These are phyloP conservation scores for Pleurotus platypus DNA, from an alignment of 768 basidiomycete species.

Conservation along the genomic window DNA sequence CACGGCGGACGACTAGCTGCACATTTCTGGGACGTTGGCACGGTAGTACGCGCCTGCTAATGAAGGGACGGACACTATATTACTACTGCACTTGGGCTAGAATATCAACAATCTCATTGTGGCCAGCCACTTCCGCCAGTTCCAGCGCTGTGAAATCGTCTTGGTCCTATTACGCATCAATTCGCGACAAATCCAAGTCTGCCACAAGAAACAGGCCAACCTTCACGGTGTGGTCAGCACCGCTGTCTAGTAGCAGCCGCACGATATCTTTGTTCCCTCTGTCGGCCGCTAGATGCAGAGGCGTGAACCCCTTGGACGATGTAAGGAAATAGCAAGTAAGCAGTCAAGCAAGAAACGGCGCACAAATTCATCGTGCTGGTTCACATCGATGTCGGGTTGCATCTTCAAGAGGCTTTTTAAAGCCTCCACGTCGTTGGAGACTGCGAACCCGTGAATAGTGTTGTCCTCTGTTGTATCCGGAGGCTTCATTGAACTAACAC, in stretches of 20 bases:
- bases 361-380: constrained; percentile 74
- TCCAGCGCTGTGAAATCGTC: constrained; percentile 62
- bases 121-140: constrained; percentile 57
- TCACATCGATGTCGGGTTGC: constrained; percentile 42
- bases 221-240: constrained; percentile 63
- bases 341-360: constrained; percentile 20
- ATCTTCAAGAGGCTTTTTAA: constrained; percentile 41
- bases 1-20: no score
- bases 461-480: constrained; percentile 30
- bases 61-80: no score
- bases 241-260: constrained; percentile 52
- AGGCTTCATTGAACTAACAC: constrained; percentile 57
- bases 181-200: not conserved
- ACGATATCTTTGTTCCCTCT: constrained; percentile 64
- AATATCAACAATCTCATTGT: constrained; percentile 45
- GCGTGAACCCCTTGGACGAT: constrained; percentile 71
- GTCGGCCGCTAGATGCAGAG: constrained; percentile 85
- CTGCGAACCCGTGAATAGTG: constrained; percentile 59
- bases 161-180: constrained; percentile 45
- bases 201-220: constrained; percentile 29
- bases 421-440: constrained; percentile 47
- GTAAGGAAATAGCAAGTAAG: not conserved
- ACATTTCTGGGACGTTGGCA: no score
- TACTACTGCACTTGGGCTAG: constrained; percentile 13
- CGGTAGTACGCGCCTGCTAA: no score